phyloP scores from a whole-genome alignment of 2,329 filamentous ascomycete species.

The Fusarium heterosporum region DNA sequence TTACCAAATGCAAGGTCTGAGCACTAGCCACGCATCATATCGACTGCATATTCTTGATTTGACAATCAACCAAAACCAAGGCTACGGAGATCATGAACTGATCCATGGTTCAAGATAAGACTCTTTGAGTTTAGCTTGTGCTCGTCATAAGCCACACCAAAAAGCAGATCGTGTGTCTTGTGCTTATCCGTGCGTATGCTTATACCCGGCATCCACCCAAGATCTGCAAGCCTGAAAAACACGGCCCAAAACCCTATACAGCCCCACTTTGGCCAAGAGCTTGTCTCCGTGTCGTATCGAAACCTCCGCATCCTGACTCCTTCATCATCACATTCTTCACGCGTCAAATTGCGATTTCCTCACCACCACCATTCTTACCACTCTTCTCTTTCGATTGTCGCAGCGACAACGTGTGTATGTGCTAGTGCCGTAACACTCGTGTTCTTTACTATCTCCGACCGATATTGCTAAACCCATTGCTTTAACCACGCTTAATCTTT shows the following conservation, averaged over 20 bases:
- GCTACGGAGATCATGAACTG: background rate
- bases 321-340: slow-evolving; percentile 36
- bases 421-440: slow-evolving; percentile 23
- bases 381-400: background rate
- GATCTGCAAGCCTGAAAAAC: slow-evolving; percentile 1
- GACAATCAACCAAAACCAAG: slow-evolving; percentile 7
- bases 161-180: background rate
- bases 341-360: background rate
- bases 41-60: slow-evolving; percentile 1
- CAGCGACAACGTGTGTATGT: background rate
- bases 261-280: slow-evolving; percentile 30
- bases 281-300: slow-evolving; percentile 24
- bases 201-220: slow-evolving; percentile 3
- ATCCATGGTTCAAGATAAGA: slow-evolving; percentile 5
- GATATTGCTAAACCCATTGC: background rate
- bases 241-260: slow-evolving; percentile 17
- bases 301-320: slow-evolving; percentile 35
- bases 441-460: background rate
- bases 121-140: slow-evolving; percentile 22
- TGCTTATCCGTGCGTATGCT: slow-evolving; percentile 21
- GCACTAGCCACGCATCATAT: background rate
- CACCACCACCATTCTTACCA: background rate
- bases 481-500: background rate
- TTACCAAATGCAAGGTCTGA: background rate
- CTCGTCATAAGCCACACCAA: background rate